These are phyloP conservation scores for Silene noctiflora DNA, from an alignment of 179 eudicot species.

Conservation along the genomic window DNA sequence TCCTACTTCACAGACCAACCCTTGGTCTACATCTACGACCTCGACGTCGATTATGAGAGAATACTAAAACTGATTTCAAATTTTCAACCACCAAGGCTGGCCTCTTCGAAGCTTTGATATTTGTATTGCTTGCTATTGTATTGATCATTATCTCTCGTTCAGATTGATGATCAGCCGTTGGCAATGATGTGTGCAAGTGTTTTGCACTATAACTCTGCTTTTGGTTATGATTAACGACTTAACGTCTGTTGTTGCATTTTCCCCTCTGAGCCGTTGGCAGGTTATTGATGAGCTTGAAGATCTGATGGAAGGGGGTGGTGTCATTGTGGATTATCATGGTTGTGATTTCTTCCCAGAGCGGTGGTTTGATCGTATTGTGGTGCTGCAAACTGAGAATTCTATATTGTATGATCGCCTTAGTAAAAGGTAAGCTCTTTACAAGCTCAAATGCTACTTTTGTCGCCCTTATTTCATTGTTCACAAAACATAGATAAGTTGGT, in stretches of 20 bases:
- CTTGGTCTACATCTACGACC: too few relatives aligned
- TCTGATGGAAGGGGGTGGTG: conserved; percentile 73
- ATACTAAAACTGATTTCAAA: too few relatives aligned
- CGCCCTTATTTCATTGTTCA: not conserved
- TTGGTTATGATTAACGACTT: conserved; percentile 2
- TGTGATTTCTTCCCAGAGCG: conserved; percentile 94
- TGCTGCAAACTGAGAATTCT: conserved; percentile 80
- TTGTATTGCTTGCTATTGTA: too few relatives aligned
- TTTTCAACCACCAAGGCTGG: too few relatives aligned
- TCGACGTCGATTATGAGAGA: too few relatives aligned
- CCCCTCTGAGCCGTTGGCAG: conserved; percentile 30
- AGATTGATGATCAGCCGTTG: not conserved
- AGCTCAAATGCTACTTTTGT: not conserved
- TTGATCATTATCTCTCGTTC: not conserved
- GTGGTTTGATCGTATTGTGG: conserved; percentile 81
- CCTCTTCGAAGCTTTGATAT: too few relatives aligned
- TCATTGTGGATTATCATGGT: conserved; percentile 83
- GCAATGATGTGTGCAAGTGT: not conserved
- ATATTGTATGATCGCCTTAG: conserved; percentile 70
- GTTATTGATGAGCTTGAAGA: conserved; percentile 92
- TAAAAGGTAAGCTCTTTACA: conserved; percentile 43
- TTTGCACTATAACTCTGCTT: not conserved
- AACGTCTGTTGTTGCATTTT: not conserved
- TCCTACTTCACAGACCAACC: too few relatives aligned
- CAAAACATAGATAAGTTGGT: too few relatives aligned